A percentile compares a stretch with the other conserved stretches of the same genome.
phyloP scores from a whole-genome alignment of 2,329 filamentous ascomycete species.

The Xylariaceae sp. region DNA sequence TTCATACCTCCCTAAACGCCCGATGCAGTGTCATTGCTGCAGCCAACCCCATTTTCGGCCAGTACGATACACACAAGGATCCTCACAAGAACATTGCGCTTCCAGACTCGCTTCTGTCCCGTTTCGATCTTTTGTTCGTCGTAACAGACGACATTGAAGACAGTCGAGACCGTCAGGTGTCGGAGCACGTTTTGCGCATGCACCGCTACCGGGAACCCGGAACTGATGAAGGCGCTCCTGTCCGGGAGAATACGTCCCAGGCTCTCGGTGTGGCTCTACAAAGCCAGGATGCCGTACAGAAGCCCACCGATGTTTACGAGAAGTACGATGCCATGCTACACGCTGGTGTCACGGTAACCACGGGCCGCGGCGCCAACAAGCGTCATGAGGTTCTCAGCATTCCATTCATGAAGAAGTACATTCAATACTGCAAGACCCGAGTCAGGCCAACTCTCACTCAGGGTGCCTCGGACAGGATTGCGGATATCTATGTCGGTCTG shows the following conservation, averaged over 20 bases:
- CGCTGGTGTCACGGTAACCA: constrained; percentile 74
- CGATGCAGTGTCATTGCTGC: constrained; percentile 94
- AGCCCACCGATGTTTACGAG: constrained; percentile 83
- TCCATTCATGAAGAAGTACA: constrained; percentile 98
- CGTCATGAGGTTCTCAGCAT: constrained; percentile 88
- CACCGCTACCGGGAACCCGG: constrained; percentile 90
- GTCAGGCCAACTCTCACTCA: constrained; percentile 87
- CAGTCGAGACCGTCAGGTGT: constrained; percentile 80
- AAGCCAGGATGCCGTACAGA: constrained; percentile 64
- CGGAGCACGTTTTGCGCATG: constrained; percentile 96
- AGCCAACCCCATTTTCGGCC: constrained; percentile 94
- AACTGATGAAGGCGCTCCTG: constrained; percentile 88
- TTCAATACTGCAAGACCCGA: constrained; percentile 92
- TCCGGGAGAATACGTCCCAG: constrained; percentile 81
- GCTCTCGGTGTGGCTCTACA: constrained; percentile 83
- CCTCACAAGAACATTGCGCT: constrained; percentile 98
- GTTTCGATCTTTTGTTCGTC: constrained; percentile 97
- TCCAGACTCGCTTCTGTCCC: constrained; percentile 90
- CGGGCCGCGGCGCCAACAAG: constrained; percentile 67
- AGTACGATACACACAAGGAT: constrained; percentile 98
- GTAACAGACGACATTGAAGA: constrained; percentile 99
- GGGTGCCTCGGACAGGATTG: constrained; percentile 86
- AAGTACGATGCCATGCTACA: constrained; percentile 97
- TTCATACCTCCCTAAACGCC: constrained; percentile 94
- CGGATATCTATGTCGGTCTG: constrained; percentile 82